Base-by-base conservation (phyloP, 495 filamentous ascomycete genomes). In the Platismatia glauca region DNA sequence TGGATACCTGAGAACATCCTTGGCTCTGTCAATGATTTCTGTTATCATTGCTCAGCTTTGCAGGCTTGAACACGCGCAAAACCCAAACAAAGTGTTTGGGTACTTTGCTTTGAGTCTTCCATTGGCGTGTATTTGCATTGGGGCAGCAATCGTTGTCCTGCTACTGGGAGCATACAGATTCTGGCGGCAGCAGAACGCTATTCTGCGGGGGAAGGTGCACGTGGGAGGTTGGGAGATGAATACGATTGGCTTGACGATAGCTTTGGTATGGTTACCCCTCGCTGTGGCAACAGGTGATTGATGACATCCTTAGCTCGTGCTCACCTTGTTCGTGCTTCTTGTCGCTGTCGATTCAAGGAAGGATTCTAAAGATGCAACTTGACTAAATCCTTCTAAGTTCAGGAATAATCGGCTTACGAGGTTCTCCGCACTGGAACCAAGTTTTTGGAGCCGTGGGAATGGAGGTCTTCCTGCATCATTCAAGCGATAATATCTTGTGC, bases 1-100 rank as follows among this genome's bases (percentile, higher is more conserved):
- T 52, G 84, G 79, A 57, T 92, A 91, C 73, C 78, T 90, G 48
- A 85, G 89, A 57, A 91, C 88, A 11, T 88, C 87, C 0, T 71
- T 88, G 31, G 76, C 82, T 9, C 75, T 93, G 29, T 81, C 88
- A 7, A 86, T 91, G 73, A 76, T 85, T 58, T 83, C 85, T 50
- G 82, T 86, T 8, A 67, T 85, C 31, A 77, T 87, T 43, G 83
- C 88, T 0, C 88, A 92, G 69, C 80, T 91, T 8, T 88, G 86
- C 68, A 78, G 84, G 59, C 79, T 92, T 5, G 85, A 89, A 66
- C 80, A 81, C 67, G 58, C 71, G 8, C 60, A 72, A 16, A 66
- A 66, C 18, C 74, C 74, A 13, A 71, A 77, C 20, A 39, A 68
- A 7, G 65, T 64, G 1, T 76, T 90, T 39, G 81, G 82, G 29